These are phyloP conservation scores for Kodamaea sp. DNA, from an alignment of 1,139 yeast species.

Conservation along the genomic window DNA sequence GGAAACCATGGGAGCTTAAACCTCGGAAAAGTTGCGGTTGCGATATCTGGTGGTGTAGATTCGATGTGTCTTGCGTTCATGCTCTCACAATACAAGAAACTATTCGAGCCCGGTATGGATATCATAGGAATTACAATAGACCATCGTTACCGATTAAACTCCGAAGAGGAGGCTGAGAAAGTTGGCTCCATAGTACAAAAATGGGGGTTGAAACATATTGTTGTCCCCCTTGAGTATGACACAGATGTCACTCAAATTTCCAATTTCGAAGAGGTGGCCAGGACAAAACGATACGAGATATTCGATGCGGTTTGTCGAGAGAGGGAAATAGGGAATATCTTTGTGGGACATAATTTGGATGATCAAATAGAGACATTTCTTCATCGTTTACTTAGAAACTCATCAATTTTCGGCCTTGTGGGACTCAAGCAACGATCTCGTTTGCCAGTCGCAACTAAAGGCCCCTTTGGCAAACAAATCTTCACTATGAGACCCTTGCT, in stretches of 20 bases:
- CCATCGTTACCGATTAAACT: conserved; percentile 52
- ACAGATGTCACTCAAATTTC: conserved; percentile 25
- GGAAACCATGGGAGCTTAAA: not conserved
- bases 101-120: conserved; percentile 23
- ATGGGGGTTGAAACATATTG: conserved; percentile 45
- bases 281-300: conserved; percentile 51
- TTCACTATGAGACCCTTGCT: conserved; percentile 56
- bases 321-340: conserved; percentile 31
- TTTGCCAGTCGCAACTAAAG: conserved; percentile 27
- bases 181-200: conserved; percentile 35
- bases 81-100: conserved; percentile 30
- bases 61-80: conserved; percentile 67
- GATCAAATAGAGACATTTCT: conserved; percentile 75
- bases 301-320: conserved; percentile 38
- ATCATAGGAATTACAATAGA: conserved; percentile 59
- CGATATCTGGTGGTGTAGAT: conserved; percentile 82
- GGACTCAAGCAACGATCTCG: conserved; percentile 33
- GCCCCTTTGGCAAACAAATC: conserved; percentile 3
- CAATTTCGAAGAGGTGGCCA: conserved; percentile 59
- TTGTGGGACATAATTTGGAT: conserved; percentile 68
- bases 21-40: conserved; percentile 29
- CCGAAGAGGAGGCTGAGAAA: conserved; percentile 47
- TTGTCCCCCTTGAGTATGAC: conserved; percentile 37
- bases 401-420: conserved; percentile 60
- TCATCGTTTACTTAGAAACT: conserved; percentile 53